phyloP scores from a whole-genome alignment of 768 basidiomycete genomes.

The Leccinum subgranulosum region DNA sequence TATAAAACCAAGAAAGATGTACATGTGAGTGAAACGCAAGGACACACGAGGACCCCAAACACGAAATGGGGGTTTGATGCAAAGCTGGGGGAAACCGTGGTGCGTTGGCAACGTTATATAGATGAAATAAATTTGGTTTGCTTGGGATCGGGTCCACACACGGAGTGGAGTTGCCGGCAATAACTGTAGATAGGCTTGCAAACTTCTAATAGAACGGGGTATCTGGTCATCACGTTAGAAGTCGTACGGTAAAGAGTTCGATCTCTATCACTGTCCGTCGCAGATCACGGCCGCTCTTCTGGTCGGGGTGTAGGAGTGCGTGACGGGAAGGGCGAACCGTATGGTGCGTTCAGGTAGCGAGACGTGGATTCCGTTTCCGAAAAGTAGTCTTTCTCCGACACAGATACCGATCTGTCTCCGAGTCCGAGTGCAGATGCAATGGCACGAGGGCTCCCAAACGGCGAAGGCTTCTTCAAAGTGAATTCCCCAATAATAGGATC shows the following conservation, averaged over 20 bases:
- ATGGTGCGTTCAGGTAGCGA: constrained; percentile 48
- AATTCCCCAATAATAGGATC: constrained; percentile 64
- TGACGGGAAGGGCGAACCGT: constrained; percentile 48
- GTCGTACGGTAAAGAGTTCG: constrained; percentile 31
- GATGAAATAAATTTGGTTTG: constrained; percentile 34
- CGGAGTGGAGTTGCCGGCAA: constrained; percentile 26
- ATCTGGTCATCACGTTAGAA: constrained; percentile 32
- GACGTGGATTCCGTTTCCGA: constrained; percentile 39
- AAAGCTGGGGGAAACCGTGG: constrained; percentile 26
- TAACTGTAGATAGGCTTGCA: constrained; percentile 32
- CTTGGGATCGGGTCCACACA: constrained; percentile 22
- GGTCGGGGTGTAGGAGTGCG: constrained; percentile 44
- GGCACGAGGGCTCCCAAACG: constrained; percentile 49
- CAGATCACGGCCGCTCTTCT: constrained; percentile 31
- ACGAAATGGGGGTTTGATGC: constrained; percentile 19
- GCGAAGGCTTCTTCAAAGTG: constrained; percentile 42
- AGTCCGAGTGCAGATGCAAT: constrained; percentile 50
- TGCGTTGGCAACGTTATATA: constrained; percentile 34
- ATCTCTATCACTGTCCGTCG: constrained; percentile 9
- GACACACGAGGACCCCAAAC: constrained; percentile 19
- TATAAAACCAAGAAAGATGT: constrained; percentile 26
- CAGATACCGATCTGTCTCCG: constrained; percentile 25
- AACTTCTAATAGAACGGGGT: constrained; percentile 35
- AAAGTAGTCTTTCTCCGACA: constrained; percentile 34
- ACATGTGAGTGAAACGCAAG: constrained; percentile 5